phyloP scores from a whole-genome alignment of 257 asterid genomes.

The Nicotiana tomentosiformis region DNA sequence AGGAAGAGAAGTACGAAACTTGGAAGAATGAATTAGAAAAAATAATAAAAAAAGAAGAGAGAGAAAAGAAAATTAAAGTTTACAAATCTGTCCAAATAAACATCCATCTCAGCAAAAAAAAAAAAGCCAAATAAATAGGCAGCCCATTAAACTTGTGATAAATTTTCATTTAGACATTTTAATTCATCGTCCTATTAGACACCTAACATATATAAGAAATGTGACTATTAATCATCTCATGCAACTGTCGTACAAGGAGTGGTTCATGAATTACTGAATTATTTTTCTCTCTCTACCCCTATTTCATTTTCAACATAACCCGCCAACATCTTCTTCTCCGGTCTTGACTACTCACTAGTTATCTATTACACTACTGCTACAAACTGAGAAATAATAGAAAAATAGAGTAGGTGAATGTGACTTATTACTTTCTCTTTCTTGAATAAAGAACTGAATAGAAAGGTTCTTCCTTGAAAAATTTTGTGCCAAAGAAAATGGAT shows the following conservation, averaged over 20 bases:
- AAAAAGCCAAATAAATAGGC: background rate
- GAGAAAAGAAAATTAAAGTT: too few species aligned
- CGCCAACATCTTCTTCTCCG: background rate
- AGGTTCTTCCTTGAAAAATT: background rate
- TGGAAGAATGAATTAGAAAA: background rate
- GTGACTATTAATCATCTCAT: background rate
- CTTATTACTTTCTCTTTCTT: background rate
- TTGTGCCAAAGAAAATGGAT: background rate
- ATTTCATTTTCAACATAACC: background rate
- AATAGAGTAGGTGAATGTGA: background rate
- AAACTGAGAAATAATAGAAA: background rate
- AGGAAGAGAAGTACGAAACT: background rate
- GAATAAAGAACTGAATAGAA: too few species aligned
- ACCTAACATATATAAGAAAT: background rate
- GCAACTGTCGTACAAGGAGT: too few species aligned
- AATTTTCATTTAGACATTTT: background rate
- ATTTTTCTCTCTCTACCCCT: background rate
- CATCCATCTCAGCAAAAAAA: too few species aligned
- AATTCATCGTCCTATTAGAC: background rate
- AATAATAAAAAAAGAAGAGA: background rate
- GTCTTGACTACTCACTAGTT: background rate
- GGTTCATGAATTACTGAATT: background rate
- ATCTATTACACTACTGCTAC: background rate
- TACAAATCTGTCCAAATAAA: too few species aligned
- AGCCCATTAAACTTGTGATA: background rate